phyloP scores from a whole-genome alignment of 352 stramenopile species.

The Phytopythium chamaehyphon region DNA sequence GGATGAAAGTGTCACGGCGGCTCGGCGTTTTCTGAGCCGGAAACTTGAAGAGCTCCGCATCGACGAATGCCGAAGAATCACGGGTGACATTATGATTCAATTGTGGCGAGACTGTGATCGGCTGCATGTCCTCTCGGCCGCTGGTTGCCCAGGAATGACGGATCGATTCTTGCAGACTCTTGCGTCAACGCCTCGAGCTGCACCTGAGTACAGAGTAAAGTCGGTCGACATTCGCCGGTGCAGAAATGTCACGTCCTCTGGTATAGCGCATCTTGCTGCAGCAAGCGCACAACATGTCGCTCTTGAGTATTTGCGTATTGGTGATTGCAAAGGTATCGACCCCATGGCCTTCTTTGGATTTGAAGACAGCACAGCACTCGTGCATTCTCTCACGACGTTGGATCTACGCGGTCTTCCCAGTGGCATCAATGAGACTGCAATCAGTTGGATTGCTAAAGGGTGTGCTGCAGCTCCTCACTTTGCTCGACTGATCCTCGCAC shows the following conservation, averaged over 20 bases:
- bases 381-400: slow-evolving; percentile 17
- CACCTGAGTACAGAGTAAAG: slow-evolving; percentile 13
- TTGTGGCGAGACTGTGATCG: slow-evolving; percentile 55
- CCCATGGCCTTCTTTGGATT: slow-evolving; percentile 79
- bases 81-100: slow-evolving; percentile 34
- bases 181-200: slow-evolving; percentile 38
- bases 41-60: slow-evolving; percentile 41
- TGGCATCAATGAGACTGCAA: slow-evolving; percentile 51
- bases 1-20: slow-evolving; percentile 38
- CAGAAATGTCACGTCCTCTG: slow-evolving; percentile 60
- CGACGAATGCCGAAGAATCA: slow-evolving; percentile 62
- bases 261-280: slow-evolving; percentile 47
- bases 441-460: slow-evolving; percentile 70
- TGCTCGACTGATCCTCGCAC: slow-evolving; percentile 39
- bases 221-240: slow-evolving; percentile 54
- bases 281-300: slow-evolving; percentile 19
- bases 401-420: slow-evolving; percentile 31
- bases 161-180: slow-evolving; percentile 56
- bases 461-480: slow-evolving; percentile 23
- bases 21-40: slow-evolving; percentile 39
- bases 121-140: slow-evolving; percentile 40
- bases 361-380: slow-evolving; percentile 36
- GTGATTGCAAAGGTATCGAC: slow-evolving; percentile 53
- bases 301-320: slow-evolving; percentile 25
- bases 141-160: slow-evolving; percentile 39